phyloP scores from a whole-genome alignment of 805 yeast species.

The Zygoascus flipseniorum region DNA sequence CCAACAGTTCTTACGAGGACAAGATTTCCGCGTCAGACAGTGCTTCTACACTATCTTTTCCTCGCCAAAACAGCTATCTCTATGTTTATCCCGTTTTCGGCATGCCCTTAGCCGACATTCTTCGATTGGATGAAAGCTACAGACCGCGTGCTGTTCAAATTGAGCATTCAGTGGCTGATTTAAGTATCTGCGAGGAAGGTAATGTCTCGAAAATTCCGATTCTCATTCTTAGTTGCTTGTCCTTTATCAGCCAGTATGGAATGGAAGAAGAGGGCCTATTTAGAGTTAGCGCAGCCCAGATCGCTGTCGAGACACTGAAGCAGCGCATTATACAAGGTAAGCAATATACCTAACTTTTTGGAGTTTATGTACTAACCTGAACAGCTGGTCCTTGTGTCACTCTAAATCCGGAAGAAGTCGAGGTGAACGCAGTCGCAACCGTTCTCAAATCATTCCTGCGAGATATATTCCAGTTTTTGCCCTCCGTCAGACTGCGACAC shows the following conservation, averaged over 20 bases:
- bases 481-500: slow-evolving; percentile 8
- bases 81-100: slow-evolving; percentile 14
- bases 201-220: slow-evolving; percentile 13
- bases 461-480: slow-evolving; percentile 21
- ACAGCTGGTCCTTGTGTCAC: slow-evolving; percentile 12
- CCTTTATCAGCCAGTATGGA: slow-evolving; percentile 18
- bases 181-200: slow-evolving; percentile 7
- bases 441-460: slow-evolving; percentile 24
- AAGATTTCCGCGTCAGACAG: not conserved
- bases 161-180: not conserved
- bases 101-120: slow-evolving; percentile 13
- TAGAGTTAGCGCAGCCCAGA: slow-evolving; percentile 23
- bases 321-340: slow-evolving; percentile 13
- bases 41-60: not conserved
- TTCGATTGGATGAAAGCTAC: slow-evolving; percentile 5
- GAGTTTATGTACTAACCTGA: not conserved
- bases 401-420: slow-evolving; percentile 18
- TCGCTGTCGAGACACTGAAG: slow-evolving; percentile 17
- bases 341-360: not conserved
- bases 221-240: slow-evolving; percentile 13
- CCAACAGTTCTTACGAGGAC: not conserved
- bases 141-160: not conserved
- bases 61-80: not conserved
- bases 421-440: slow-evolving; percentile 26
- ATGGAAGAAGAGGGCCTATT: slow-evolving; percentile 26